Percentiles rank a stretch among this genome's conserved stretches.
Conservation (phyloP, 129 eudicot species). For the Heracleum sosnowskyi region DNA sequence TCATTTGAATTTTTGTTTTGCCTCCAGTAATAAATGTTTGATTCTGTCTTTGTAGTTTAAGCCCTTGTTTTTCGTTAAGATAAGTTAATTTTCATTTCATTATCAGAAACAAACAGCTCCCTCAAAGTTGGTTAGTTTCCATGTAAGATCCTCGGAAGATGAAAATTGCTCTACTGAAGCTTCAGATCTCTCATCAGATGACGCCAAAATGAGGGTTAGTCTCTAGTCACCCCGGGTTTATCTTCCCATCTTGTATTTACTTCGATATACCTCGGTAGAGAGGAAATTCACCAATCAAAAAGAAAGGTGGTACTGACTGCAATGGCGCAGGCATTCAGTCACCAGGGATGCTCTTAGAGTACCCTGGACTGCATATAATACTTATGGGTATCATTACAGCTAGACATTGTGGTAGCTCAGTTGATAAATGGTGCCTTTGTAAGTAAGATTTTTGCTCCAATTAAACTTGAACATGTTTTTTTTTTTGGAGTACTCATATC, state of each 20-base stretch:
- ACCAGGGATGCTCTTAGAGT: not conserved
- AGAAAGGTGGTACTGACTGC: not conserved
- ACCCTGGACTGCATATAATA: not conserved
- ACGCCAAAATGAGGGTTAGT: constrained; percentile 31
- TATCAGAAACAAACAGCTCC: constrained; percentile 24
- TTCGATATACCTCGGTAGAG: not conserved
- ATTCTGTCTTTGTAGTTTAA: not conserved
- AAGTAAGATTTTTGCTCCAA: not conserved
- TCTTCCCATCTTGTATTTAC: not conserved
- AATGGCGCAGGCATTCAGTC: too few relatives aligned
- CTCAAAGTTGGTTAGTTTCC: constrained; percentile 27
- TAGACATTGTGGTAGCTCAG: too few relatives aligned
- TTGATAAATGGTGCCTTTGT: not conserved
- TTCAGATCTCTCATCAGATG: constrained; percentile 33
- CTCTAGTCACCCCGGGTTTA: not conserved
- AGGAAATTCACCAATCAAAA: not conserved
- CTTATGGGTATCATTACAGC: not conserved
- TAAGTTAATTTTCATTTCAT: not conserved
- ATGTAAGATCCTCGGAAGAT: constrained; percentile 45
- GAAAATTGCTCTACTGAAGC: constrained; percentile 29
- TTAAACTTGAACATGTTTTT: not conserved
- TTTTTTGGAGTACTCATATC: not conserved
- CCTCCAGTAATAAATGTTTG: not conserved
- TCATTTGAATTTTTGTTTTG: not conserved
- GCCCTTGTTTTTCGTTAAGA: not conserved